Evolutionary conservation across 225 moss, liverwort and hornwort genomes (phyloP).

Genomic region (Neckera pumila): DNA sequence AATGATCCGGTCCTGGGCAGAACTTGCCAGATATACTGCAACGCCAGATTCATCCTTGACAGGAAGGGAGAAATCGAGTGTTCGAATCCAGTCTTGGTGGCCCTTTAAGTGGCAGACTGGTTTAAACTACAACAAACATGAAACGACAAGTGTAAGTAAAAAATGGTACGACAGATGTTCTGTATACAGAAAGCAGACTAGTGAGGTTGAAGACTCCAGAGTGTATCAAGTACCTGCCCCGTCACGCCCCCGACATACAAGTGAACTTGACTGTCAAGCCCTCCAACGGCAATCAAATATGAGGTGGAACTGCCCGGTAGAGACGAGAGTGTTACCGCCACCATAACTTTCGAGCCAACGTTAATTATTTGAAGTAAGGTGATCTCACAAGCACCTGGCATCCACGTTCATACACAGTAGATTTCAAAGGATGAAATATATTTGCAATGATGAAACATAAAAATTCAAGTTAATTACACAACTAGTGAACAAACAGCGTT

Average conservation of each 20-base stretch:
- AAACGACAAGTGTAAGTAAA: background rate
- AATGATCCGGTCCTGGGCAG: constrained; percentile 79
- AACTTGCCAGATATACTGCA: constrained; percentile 68
- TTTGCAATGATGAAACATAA: background rate
- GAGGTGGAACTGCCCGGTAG: constrained; percentile 63
- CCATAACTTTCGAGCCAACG: constrained; percentile 77
- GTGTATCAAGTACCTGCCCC: constrained; percentile 42
- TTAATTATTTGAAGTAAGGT: constrained; percentile 55
- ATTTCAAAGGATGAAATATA: background rate
- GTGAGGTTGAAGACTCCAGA: background rate
- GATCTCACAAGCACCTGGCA: constrained; percentile 61
- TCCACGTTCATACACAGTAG: background rate
- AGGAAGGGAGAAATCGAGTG: constrained; percentile 68
- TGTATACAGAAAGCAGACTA: background rate
- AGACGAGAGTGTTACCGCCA: constrained; percentile 60
- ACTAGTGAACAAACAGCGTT: background rate
- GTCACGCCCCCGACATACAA: constrained; percentile 50
- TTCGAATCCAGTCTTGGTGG: constrained; percentile 90
- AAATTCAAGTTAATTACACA: background rate
- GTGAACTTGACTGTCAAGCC: constrained; percentile 87
- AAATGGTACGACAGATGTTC: background rate
- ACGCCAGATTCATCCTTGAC: constrained; percentile 15
- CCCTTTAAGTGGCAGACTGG: constrained; percentile 81
- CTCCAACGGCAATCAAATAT: constrained; percentile 72
- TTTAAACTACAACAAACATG: constrained; percentile 44